A percentile compares a stretch with the other conserved stretches of the same genome.
Conservation (phyloP, 345 rosid genomes). For the Citrus hindsii region DNA sequence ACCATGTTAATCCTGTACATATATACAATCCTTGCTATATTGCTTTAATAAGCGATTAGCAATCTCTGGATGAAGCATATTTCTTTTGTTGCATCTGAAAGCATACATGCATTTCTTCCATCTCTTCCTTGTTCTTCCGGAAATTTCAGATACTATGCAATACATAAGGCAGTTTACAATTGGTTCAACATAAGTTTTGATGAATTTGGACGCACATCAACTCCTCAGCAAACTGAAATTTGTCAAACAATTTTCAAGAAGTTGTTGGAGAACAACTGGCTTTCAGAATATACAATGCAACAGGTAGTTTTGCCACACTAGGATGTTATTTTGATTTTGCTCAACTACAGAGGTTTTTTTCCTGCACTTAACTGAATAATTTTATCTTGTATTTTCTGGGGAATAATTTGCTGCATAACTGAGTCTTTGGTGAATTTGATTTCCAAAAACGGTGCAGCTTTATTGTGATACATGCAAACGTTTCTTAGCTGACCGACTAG, state of each 20-base stretch:
- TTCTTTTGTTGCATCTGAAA: background rate
- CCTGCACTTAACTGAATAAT: background rate
- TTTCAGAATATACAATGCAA: conserved; percentile 32
- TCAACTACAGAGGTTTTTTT: too few species aligned
- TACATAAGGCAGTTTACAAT: conserved; percentile 44
- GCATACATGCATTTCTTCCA: background rate
- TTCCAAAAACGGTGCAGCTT: conserved; percentile 42
- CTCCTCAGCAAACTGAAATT: conserved; percentile 49
- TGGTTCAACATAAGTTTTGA: conserved; percentile 58
- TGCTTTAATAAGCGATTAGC: background rate
- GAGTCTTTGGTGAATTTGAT: background rate
- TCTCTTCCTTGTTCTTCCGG: background rate
- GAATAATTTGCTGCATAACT: background rate
- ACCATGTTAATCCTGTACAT: background rate
- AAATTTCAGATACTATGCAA: conserved; percentile 24
- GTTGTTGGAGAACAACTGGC: conserved; percentile 36
- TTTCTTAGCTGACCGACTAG: conserved; percentile 93
- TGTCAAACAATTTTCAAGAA: conserved; percentile 36
- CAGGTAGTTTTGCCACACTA: conserved; percentile 7
- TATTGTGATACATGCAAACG: conserved; percentile 75
- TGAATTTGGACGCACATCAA: conserved; percentile 54
- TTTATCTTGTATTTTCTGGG: too few species aligned
- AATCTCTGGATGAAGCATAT: background rate
- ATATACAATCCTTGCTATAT: background rate
- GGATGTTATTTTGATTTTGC: background rate